Evolutionary conservation across 768 basidiomycete species (phyloP), one percentile per base, ranked within the genome.

Genomic region (Pholiota molesta): DNA sequence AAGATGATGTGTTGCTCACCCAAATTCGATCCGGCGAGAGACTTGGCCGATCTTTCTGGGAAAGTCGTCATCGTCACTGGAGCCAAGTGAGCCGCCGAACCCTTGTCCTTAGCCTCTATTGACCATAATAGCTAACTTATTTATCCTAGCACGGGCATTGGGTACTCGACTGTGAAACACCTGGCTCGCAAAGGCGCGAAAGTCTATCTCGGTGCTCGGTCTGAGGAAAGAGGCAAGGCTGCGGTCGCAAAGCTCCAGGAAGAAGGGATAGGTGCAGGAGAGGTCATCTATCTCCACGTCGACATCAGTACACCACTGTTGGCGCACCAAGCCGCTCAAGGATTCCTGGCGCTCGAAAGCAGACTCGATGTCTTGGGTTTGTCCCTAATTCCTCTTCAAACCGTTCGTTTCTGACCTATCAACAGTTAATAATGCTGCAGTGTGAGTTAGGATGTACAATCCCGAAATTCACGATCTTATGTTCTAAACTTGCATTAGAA

Each of bases 21-120:
- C 23, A 59, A 57, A 47, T 83, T 81, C 69, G 57, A 68, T 42
- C 68, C 72, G 17, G 49, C 66, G 0, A 72, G 57, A 2, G 81
- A 82, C 61, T 63, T 85, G 26, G 74, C 75, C 10, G 77, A 81
- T 62, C 72, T 83, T 7, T 69, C 66, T 0, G 82, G 79, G 14
- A 83, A 83, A 69, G 81, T 86, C 29, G 65, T 73, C 44, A 67
- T 85, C 28, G 80, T 87, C 19, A 86, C 84, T 0, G 85, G 85
- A 9, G 83, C 78, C 51, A 86, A 84, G 81, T 84, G 58, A 65
- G 78, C 67, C 17, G 57, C 28, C 16, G 7, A 16, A 3, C 28
- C 9, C 23, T 31, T 13, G 37, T 35, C 6, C 10, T 40, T 11
- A n/a, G n/a, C n/a, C n/a, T n/a, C n/a, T n/a, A n/a, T n/a, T n/a